These are phyloP conservation scores for Phytophthora capsici DNA, from an alignment of 352 stramenopile species.

Conservation along the genomic window DNA sequence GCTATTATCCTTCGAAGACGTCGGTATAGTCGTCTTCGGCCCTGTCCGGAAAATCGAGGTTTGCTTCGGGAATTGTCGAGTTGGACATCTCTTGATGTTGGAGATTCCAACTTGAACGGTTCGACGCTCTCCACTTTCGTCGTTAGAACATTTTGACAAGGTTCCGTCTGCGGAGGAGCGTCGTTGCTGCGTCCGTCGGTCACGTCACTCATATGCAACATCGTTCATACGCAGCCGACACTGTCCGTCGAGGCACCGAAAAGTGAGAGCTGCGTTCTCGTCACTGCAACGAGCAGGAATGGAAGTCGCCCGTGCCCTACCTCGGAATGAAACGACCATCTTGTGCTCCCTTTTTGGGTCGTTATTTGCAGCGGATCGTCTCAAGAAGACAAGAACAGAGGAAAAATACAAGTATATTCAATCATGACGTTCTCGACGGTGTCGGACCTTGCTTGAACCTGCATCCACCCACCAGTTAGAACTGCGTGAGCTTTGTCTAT, in stretches of 20 bases:
- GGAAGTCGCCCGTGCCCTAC: too few relatives aligned
- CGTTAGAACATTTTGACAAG: too few relatives aligned
- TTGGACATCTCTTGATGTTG: too few relatives aligned
- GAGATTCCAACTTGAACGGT: too few relatives aligned
- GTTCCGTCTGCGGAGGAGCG: too few relatives aligned
- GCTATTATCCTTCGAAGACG: not conserved
- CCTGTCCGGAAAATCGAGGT: not conserved
- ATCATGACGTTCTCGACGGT: conserved; percentile 13
- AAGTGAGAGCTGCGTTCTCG: conserved; percentile 1
- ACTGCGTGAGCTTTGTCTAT: conserved; percentile 1
- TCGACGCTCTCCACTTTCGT: too few relatives aligned
- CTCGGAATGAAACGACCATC: conserved; percentile 21
- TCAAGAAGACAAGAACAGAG: too few relatives aligned
- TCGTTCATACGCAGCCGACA: conserved; percentile 18
- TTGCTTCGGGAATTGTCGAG: not conserved
- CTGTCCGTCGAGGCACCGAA: not conserved
- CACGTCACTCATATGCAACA: conserved; percentile 21
- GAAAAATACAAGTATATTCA: not conserved
- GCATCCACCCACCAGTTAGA: conserved; percentile 40
- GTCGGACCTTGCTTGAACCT: conserved; percentile 1
- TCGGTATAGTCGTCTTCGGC: too few relatives aligned
- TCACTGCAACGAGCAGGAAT: not conserved
- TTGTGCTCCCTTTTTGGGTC: not conserved
- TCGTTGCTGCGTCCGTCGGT: conserved; percentile 15
- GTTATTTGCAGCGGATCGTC: too few relatives aligned